phyloP scores from a whole-genome alignment of 2,329 filamentous ascomycete species.

The Claviceps sp. region DNA sequence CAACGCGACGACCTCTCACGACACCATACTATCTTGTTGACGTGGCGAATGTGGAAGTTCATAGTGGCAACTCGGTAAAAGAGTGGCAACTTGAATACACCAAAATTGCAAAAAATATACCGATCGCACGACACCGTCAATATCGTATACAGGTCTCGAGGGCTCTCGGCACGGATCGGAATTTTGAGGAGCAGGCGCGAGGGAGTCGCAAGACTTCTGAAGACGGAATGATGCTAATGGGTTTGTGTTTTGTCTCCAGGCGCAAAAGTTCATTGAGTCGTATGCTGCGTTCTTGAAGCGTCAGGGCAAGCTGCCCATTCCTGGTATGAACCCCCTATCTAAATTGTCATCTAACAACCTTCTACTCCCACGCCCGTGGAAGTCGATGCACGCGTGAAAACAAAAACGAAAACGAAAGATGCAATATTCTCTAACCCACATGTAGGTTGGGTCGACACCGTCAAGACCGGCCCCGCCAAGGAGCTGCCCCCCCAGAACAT shows the following conservation, averaged over 20 bases:
- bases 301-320: slow-evolving; percentile 84
- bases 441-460: slow-evolving; percentile 94
- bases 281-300: slow-evolving; percentile 88
- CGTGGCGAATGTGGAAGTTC: too few species aligned
- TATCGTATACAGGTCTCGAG: background rate
- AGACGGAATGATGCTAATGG: slow-evolving; percentile 64
- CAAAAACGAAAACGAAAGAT: background rate
- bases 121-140: too few species aligned
- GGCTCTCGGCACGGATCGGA: slow-evolving; percentile 11
- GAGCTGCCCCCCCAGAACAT: slow-evolving; percentile 96
- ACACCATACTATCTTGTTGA: background rate
- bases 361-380: too few species aligned
- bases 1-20: background rate
- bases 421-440: background rate
- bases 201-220: slow-evolving; percentile 61
- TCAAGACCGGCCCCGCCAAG: slow-evolving; percentile 94
- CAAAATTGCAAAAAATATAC: too few species aligned
- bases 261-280: slow-evolving; percentile 78
- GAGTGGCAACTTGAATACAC: too few species aligned
- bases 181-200: slow-evolving; percentile 51
- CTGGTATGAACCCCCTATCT: slow-evolving; percentile 46
- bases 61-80: too few species aligned
- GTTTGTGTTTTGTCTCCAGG: slow-evolving; percentile 38
- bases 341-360: too few species aligned
- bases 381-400: background rate